Base-by-base conservation (phyloP, 768 basidiomycete genomes). In the Myochromella boudieri region DNA sequence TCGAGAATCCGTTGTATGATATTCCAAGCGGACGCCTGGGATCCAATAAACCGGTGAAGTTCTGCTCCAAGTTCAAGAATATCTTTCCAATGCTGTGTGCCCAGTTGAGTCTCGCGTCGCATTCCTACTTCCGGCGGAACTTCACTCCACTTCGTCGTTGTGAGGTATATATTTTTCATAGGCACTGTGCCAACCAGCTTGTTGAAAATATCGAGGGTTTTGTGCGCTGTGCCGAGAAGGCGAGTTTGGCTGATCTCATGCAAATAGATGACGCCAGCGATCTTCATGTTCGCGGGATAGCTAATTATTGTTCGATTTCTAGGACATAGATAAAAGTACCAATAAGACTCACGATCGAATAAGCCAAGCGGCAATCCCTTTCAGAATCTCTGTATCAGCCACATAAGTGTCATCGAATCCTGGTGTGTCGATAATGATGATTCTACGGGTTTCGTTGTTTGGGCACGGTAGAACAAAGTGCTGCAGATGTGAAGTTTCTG, bases 401-500 rank as follows among this genome's bases (percentile, higher is more conserved):
- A 31, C 8, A 31, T 31, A 8, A 31, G n/a, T 31, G n/a, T 31
- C n/a, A n/a, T 31, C n/a, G 29, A 31, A 31, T 31, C 29, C 29
- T n/a, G 29, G 29, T n/a, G n/a, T n/a, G n/a, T n/a, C n/a, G n/a
- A n/a, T n/a, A n/a, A n/a, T n/a, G n/a, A n/a, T n/a, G n/a, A n/a
- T n/a, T n/a, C n/a, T n/a, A n/a, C n/a, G n/a, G n/a, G n/a, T n/a
- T n/a, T n/a, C n/a, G n/a, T n/a, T n/a, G n/a, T n/a, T n/a, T n/a
- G n/a, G n/a, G n/a, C n/a, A n/a, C n/a, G 9, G 2, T 57, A 68
- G 20, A 27, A 42, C 11, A 28, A 44, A 54, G 27, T 39, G 53
- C 40, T 54, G 46, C 26, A 71, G 61, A 43, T 66, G 44, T 6
- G 63, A 56, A 18, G 69, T 71, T 41, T 63, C 65, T 38, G 70